Percentiles rank a stretch among this genome's conserved stretches.
Conservation (phyloP, 1,284 basidiomycete species). For the Amylostereum chailletii region DNA sequence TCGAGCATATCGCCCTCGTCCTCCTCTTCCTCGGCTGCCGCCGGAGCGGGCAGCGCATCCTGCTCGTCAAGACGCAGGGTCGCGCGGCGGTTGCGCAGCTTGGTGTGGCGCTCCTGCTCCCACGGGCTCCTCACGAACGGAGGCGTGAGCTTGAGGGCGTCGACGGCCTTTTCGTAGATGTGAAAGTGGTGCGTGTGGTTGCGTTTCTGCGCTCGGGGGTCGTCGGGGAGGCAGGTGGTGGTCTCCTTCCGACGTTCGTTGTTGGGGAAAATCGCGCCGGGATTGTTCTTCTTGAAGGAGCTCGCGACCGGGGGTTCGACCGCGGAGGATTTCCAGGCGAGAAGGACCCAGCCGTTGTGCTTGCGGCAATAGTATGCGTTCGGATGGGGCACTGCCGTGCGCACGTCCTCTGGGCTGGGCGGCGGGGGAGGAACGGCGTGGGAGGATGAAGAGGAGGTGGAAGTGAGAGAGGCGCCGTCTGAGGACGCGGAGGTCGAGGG, state of each 20-base stretch:
- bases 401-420: constrained; percentile 51
- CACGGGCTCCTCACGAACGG: constrained; percentile 54
- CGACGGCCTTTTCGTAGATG: constrained; percentile 57
- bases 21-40: constrained; percentile 10
- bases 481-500: constrained; percentile 18
- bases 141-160: constrained; percentile 52
- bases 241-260: constrained; percentile 39
- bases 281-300: constrained; percentile 30
- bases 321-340: constrained; percentile 56
- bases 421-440: constrained; percentile 6
- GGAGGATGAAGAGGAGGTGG: constrained; percentile 26
- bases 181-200: constrained; percentile 78
- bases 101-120: constrained; percentile 38
- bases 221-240: constrained; percentile 41
- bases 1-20: constrained; percentile 52
- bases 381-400: constrained; percentile 64
- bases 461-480: constrained; percentile 13
- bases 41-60: background rate
- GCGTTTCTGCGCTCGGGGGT: constrained; percentile 32
- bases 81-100: constrained; percentile 38
- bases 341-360: constrained; percentile 72
- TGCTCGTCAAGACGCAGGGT: constrained; percentile 21
- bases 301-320: constrained; percentile 49
- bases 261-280: constrained; percentile 43
- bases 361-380: constrained; percentile 72